These are phyloP conservation scores for Scheffersomyces illinoinensis DNA, from an alignment of 1,139 yeast species.

Conservation along the genomic window DNA sequence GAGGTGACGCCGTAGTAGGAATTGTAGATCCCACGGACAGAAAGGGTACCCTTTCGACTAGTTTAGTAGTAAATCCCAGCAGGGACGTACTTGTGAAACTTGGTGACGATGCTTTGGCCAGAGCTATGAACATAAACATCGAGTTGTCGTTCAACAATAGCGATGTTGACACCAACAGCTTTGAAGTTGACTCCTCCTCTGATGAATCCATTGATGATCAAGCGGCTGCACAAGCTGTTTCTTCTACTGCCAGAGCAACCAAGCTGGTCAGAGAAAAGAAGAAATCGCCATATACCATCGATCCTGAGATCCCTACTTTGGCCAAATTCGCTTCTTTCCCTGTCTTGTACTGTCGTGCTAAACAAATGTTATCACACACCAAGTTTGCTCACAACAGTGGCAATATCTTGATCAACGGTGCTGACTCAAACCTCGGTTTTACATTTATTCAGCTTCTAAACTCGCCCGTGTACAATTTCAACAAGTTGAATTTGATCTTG, in stretches of 20 bases:
- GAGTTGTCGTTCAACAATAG: conserved; percentile 6
- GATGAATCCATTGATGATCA: neutral
- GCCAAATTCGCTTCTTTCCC: conserved; percentile 40
- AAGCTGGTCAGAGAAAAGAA: neutral
- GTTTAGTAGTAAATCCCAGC: conserved; percentile 34
- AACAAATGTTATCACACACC: conserved; percentile 35
- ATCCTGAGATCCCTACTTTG: conserved; percentile 15
- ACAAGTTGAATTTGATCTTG: conserved; percentile 30
- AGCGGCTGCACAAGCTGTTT: neutral
- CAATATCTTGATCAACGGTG: conserved; percentile 45
- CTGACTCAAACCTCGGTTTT: conserved; percentile 41
- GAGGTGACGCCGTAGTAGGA: conserved; percentile 42
- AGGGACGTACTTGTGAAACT: conserved; percentile 33
- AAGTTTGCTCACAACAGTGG: conserved; percentile 17
- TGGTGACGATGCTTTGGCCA: conserved; percentile 24
- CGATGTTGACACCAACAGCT: conserved; percentile 1
- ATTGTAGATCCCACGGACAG: conserved; percentile 32
- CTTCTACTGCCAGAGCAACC: neutral
- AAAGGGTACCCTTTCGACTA: conserved; percentile 41
- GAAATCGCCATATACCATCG: neutral
- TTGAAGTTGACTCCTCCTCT: conserved; percentile 3
- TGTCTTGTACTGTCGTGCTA: conserved; percentile 40
- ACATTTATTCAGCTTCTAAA: conserved; percentile 36
- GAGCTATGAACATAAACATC: conserved; percentile 16
- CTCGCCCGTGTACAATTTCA: conserved; percentile 24